Base-by-base conservation (phyloP, 441 rosid species). In the Capsella rubella region DNA sequence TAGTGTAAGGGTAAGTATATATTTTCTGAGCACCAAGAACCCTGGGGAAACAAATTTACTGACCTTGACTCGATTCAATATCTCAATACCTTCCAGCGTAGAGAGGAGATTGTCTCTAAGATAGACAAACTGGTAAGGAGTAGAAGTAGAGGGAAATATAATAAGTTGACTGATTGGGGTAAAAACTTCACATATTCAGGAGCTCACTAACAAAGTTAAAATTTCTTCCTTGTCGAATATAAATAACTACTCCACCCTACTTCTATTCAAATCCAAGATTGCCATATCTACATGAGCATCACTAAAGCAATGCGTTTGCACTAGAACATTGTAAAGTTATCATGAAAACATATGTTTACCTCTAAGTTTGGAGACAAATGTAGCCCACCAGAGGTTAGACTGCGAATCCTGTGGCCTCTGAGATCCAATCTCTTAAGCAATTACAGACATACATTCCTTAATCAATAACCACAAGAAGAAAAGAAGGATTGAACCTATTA, bases 41-140 rank as follows among this genome's bases (percentile, higher is more conserved):
- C 21, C 28, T 1, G n/a, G 7, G 58, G 50, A 63, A 49, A 75
- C 6, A 49, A 65, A 29, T 56, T 60, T 66, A 78, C 94, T 82
- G 78, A 95, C 99, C 98, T 95, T 95, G 63, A 95, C 99, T 63
- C 95, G 90, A 75, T 76, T 90, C 80, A 95, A 83, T 85, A 93
- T 89, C 84, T 93, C 98, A 80, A 93, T 84, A 78, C 99, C 99
- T 81, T 95, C 98, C 77, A 95, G 70, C 28, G 88, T 78, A 52
- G 96, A 90, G 68, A 95, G 80, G 74, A 95, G 94, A 81, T 95
- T 95, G 83, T 93, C 99, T 84, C 99, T 86, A 54, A 95, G 96
- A 83, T 95, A 95, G 73, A 95, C 97, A 85, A 95, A 95, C 99
- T 95, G 90, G 59, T 42, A 72, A 67, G 54, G 10, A 67, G 65